Evolutionary conservation across 208 protist species (phyloP).

Genomic region (Kentomonas sorsogonicus): DNA sequence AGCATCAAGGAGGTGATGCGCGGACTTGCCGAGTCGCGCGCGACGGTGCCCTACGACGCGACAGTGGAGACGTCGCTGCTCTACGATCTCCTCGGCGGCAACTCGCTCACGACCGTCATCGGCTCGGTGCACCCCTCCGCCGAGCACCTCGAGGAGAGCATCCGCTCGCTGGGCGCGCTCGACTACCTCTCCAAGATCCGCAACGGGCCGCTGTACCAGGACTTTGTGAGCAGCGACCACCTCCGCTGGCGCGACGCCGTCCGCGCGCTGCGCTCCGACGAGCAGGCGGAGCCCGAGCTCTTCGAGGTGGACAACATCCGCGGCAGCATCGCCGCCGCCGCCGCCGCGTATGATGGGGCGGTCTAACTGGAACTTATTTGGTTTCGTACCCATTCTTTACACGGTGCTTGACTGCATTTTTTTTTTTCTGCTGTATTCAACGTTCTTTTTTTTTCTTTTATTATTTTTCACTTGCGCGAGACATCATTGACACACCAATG

Average conservation of each 20-base stretch:
- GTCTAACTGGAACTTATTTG: not conserved
- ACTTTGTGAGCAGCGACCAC: conserved; percentile 32
- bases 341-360: not conserved
- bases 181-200: conserved; percentile 22
- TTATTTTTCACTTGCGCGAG: not conserved
- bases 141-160: conserved; percentile 20
- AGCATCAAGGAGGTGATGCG: conserved; percentile 17
- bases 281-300: conserved; percentile 24
- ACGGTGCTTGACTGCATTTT: not conserved
- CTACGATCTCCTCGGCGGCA: conserved; percentile 48
- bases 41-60: conserved; percentile 24
- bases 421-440: too few relatives aligned
- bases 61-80: conserved; percentile 31
- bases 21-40: conserved; percentile 10
- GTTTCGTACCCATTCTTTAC: conserved; percentile 3
- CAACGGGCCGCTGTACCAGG: conserved; percentile 34
- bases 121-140: conserved; percentile 15
- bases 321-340: conserved; percentile 8
- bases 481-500: too few relatives aligned
- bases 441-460: not conserved
- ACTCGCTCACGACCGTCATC: conserved; percentile 35
- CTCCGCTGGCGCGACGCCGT: conserved; percentile 34
- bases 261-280: conserved; percentile 23
- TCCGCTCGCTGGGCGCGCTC: conserved; percentile 18
- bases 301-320: conserved; percentile 17